phyloP scores from a whole-genome alignment of 75 land plant genomes.

The Azolla pinnata region DNA sequence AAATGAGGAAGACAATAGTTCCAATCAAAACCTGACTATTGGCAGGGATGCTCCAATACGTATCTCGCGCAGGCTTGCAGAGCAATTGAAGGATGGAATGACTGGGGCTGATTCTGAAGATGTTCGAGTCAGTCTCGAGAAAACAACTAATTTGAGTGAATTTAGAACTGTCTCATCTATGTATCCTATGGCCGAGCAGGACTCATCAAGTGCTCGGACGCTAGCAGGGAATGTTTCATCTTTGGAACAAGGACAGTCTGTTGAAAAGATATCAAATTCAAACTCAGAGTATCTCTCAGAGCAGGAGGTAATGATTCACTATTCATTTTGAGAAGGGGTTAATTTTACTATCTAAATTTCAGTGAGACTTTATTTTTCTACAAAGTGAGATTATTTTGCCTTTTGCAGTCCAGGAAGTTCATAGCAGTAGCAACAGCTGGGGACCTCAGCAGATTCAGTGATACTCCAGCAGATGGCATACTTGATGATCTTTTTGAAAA shows the following conservation, averaged over 20 bases:
- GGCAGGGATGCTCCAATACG: slow-evolving; percentile 13
- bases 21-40: slow-evolving; percentile 11
- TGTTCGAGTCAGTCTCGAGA: not conserved
- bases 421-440: slow-evolving; percentile 15
- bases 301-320: not conserved
- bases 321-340: no score
- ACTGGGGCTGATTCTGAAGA: slow-evolving; percentile 1
- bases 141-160: not conserved
- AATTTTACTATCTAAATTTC: no score
- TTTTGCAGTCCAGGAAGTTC: slow-evolving; percentile 31
- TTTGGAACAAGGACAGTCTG: not conserved
- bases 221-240: not conserved
- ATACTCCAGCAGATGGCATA: slow-evolving; percentile 76
- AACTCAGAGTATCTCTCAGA: no score
- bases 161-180: not conserved
- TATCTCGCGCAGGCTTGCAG: slow-evolving; percentile 11
- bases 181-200: no score
- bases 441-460: slow-evolving; percentile 75
- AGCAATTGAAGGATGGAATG: not conserved
- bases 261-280: not conserved
- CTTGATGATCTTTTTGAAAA: slow-evolving; percentile 81
- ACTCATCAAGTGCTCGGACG: no score
- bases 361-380: not conserved
- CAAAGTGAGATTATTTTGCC: not conserved
- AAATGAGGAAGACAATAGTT: slow-evolving; percentile 8